Base-by-base conservation (phyloP, 495 filamentous ascomycete genomes). In the Podospora australis region DNA sequence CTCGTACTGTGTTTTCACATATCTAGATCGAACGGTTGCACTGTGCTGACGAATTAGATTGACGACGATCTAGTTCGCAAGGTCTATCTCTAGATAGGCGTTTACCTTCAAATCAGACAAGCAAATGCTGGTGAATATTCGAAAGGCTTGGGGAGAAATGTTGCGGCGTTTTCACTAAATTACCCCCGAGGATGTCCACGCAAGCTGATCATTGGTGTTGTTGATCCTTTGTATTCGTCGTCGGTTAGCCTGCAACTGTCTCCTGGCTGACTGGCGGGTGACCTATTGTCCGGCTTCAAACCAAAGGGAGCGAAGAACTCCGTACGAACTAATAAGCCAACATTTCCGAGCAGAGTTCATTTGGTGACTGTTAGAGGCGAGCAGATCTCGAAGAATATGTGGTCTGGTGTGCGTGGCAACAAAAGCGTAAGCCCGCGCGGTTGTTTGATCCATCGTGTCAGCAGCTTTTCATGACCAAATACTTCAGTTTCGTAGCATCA, bases 1-100 rank as follows among this genome's bases (percentile, higher is more conserved):
- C 44, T 17, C 25, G 32, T 34, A 55, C 53, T 25, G 53, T 55
- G 53, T 30, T 46, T 32, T 32, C 29, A 22, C 10, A 29, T 14
- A 8, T 6, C 19, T 36, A 5, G 2, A 24, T 8, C 25, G 25
- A 11, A 13, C 16, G 35, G 19, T 34, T 46, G 9, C 48, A 45
- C 32, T 51, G 32, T 51, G 38, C 22, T 43, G 25, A 42, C 47
- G 47, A 49, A 38, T 32, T 17, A n/a, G 35, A 20, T 41, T 23
- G 13, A 21, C 39, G 32, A 47, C 19, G 6, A 29, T n/a, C 11
- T n/a, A 34, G 17, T 6, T 11, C 9, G 20, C 22, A 28, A 35
- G n/a, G 3, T 39, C 25, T 19, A 25, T 20, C 34, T 41, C 17
- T 10, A 8, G 22, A 30, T 30, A 6, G 26, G 26, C 26, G 6